Percentiles rank a stretch among this genome's conserved stretches.
These are phyloP conservation scores for Teratosphaeria pseudoeucalypti DNA, from an alignment of 2,329 filamentous ascomycete species.

Conservation along the genomic window DNA sequence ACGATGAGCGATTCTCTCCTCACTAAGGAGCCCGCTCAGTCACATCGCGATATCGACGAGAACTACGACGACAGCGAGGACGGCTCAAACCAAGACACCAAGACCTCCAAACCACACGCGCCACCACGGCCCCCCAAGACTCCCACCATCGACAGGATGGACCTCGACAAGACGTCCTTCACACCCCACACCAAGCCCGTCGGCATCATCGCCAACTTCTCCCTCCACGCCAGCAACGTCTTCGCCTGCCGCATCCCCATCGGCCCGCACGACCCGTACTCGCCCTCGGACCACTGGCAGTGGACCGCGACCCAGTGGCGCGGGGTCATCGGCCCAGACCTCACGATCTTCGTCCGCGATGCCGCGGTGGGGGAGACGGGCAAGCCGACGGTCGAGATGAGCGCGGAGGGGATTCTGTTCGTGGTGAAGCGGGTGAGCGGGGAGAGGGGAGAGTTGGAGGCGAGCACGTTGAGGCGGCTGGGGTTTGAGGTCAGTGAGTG, in stretches of 20 bases:
- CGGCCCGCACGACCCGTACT: slow-evolving; percentile 54
- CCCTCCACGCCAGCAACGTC: slow-evolving; percentile 65
- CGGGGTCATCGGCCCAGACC: slow-evolving; percentile 69
- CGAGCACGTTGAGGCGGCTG: slow-evolving; percentile 55
- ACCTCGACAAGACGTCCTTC: slow-evolving; percentile 9
- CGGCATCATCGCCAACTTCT: slow-evolving; percentile 68
- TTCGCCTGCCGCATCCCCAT: slow-evolving; percentile 68
- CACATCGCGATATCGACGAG: slow-evolving; percentile 13
- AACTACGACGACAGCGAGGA: slow-evolving; percentile 6
- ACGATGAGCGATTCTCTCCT: slow-evolving; percentile 14
- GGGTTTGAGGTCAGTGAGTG: slow-evolving; percentile 85
- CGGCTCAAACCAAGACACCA: slow-evolving; percentile 11
- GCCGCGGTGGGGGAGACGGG: slow-evolving; percentile 14
- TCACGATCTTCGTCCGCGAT: slow-evolving; percentile 57
- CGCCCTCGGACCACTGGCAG: slow-evolving; percentile 85
- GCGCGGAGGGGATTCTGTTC: slow-evolving; percentile 32
- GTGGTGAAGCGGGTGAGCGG: slow-evolving; percentile 30
- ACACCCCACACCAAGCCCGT: slow-evolving; percentile 45
- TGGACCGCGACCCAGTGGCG: slow-evolving; percentile 95
- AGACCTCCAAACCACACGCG: not conserved
- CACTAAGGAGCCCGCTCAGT: slow-evolving; percentile 4
- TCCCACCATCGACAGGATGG: slow-evolving; percentile 12
- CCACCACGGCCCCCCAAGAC: not conserved
- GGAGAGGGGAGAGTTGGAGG: slow-evolving; percentile 27
- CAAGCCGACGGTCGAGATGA: slow-evolving; percentile 27